phyloP scores from a whole-genome alignment of 192 early-diverging fungal species.

The Oehlia diaphana region DNA sequence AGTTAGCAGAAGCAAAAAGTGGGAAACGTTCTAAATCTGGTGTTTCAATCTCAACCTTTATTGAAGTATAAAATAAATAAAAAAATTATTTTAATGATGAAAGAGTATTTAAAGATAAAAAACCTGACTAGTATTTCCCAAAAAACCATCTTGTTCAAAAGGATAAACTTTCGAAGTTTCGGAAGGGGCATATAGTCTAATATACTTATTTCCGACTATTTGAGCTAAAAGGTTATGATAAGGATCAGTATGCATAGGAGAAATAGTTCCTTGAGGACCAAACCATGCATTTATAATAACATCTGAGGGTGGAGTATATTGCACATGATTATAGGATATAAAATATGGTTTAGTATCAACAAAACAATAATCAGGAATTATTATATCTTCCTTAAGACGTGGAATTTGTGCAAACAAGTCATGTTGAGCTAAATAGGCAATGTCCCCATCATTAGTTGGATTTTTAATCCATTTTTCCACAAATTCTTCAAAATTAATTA shows the following conservation, averaged over 20 bases:
- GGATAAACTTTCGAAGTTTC: constrained; percentile 68
- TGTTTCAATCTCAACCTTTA: constrained; percentile 65
- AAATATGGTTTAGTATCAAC: constrained; percentile 37
- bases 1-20: constrained; percentile 53
- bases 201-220: constrained; percentile 79
- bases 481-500: constrained; percentile 74
- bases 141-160: constrained; percentile 42
- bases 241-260: constrained; percentile 83
- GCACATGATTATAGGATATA: neutral
- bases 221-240: constrained; percentile 84
- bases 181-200: constrained; percentile 67
- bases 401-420: constrained; percentile 79
- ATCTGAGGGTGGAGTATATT: constrained; percentile 39
- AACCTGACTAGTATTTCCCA: constrained; percentile 76
- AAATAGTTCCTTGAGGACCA: constrained; percentile 77
- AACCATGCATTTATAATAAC: constrained; percentile 75
- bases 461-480: constrained; percentile 45
- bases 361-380: constrained; percentile 79
- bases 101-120: neutral
- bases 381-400: constrained; percentile 63
- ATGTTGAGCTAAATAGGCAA: constrained; percentile 85
- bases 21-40: constrained; percentile 61
- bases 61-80: neutral
- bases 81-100: neutral
- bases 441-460: neutral